These are phyloP conservation scores for Magnolia changhungtana DNA, from an alignment of 164 flowering plant species.

Conservation along the genomic window DNA sequence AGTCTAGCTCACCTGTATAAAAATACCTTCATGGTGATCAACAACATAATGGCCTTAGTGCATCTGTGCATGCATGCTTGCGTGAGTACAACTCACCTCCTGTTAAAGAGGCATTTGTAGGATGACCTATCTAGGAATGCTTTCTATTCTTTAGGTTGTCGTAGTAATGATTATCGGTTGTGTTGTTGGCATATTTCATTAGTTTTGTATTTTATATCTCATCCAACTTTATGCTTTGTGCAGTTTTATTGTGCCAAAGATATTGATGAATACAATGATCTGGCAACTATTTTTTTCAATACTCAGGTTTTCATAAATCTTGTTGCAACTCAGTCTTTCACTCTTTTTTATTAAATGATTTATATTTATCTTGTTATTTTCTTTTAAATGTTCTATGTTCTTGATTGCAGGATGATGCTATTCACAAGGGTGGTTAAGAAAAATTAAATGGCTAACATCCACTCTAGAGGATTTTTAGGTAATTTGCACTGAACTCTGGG, in stretches of 20 bases:
- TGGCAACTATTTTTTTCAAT: slow-evolving; percentile 92
- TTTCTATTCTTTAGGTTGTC: too few relatives aligned
- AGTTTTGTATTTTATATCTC: not conserved
- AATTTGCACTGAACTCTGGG: not conserved
- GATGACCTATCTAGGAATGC: too few relatives aligned
- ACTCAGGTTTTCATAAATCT: slow-evolving; percentile 64
- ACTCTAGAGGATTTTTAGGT: too few relatives aligned
- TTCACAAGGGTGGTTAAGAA: too few relatives aligned
- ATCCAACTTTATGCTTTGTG: slow-evolving; percentile 15
- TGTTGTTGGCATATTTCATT: too few relatives aligned
- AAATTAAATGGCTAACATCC: too few relatives aligned
- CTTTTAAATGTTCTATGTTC: slow-evolving; percentile 4
- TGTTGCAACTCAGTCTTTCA: not conserved
- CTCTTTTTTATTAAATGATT: not conserved
- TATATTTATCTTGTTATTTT: slow-evolving; percentile 1
- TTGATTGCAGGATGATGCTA: slow-evolving; percentile 90
- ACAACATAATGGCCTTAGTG: too few relatives aligned
- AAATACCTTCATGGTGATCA: too few relatives aligned
- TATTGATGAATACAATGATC: slow-evolving; percentile 93
- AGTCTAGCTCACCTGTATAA: slow-evolving; percentile 30
- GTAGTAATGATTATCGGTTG: too few relatives aligned
- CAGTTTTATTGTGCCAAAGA: slow-evolving; percentile 80
- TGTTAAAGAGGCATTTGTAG: too few relatives aligned
- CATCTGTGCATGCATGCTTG: too few relatives aligned
- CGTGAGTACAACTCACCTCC: too few relatives aligned